These are phyloP conservation scores for Skeletonema potamos DNA, from an alignment of 108 stramenopile genomes.

Conservation along the genomic window DNA sequence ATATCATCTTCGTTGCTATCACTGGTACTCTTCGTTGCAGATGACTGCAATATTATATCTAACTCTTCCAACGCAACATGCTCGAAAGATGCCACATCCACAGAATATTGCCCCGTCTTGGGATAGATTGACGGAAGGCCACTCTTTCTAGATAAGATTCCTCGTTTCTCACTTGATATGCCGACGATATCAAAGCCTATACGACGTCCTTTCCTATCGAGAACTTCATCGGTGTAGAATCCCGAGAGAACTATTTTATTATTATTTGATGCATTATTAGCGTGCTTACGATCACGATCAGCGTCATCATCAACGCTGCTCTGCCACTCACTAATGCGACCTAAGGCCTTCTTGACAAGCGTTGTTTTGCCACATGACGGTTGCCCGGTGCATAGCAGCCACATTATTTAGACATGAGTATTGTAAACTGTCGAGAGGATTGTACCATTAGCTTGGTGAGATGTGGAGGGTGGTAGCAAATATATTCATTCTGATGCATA, in stretches of 20 bases:
- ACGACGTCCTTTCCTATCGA: constrained; percentile 1
- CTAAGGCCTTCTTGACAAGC: constrained; percentile 14
- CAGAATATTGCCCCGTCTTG: constrained; percentile 28
- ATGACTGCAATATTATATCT: too few species aligned
- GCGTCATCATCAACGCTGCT: not conserved
- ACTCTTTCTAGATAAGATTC: constrained; percentile 13
- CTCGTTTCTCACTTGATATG: constrained; percentile 14
- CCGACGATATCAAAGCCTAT: constrained; percentile 35
- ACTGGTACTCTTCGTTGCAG: too few species aligned
- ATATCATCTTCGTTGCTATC: not conserved
- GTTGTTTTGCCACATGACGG: constrained; percentile 31
- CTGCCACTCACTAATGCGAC: not conserved
- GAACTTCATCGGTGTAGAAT: constrained; percentile 31
- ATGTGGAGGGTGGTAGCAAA: too few species aligned
- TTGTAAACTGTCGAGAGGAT: too few species aligned
- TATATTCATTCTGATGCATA: too few species aligned
- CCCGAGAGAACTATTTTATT: constrained; percentile 4
- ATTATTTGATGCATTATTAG: not conserved
- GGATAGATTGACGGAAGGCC: constrained; percentile 11
- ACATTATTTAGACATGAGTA: too few species aligned
- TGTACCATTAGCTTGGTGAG: too few species aligned
- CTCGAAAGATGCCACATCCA: constrained; percentile 33
- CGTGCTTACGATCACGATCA: not conserved
- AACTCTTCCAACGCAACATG: constrained; percentile 1
- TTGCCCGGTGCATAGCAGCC: constrained; percentile 29